Conservation (phyloP, 306 rosid species). For the Glycine latifolia region DNA sequence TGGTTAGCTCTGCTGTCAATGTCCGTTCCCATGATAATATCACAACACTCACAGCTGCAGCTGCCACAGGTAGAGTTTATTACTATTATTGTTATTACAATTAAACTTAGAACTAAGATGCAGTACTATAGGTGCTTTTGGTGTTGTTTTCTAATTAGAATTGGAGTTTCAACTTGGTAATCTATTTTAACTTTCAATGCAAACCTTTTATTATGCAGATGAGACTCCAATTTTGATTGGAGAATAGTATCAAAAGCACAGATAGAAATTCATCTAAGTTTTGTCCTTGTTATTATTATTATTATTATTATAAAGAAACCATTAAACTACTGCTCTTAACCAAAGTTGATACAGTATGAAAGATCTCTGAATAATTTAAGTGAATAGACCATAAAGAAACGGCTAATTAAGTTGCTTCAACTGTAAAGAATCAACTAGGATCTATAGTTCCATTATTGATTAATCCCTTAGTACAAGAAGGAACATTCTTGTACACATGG, state of each 20-base stretch:
- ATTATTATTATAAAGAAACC: background rate
- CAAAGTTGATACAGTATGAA: no score
- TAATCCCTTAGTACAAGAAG: background rate
- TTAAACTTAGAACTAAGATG: background rate
- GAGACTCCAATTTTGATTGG: background rate
- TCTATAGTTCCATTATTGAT: no score
- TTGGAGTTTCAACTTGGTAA: background rate
- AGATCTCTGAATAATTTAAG: no score
- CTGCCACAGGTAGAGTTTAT: conserved; percentile 78
- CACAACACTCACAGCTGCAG: conserved; percentile 96
- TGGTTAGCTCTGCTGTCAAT: conserved; percentile 92
- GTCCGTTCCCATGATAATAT: conserved; percentile 87
- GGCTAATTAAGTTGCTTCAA: background rate
- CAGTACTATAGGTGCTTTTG: background rate
- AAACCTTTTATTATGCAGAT: no score
- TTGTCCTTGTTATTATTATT: background rate
- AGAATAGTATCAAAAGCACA: background rate
- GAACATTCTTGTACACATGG: conserved; percentile 11
- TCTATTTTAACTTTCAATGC: background rate
- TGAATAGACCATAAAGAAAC: no score
- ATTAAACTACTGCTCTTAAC: no score
- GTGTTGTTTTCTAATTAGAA: background rate
- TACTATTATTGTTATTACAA: background rate
- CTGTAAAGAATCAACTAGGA: background rate
- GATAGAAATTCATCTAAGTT: background rate